These are phyloP conservation scores for Pseudonitzschia multistriata DNA, from an alignment of 108 stramenopile genomes.

Conservation along the genomic window DNA sequence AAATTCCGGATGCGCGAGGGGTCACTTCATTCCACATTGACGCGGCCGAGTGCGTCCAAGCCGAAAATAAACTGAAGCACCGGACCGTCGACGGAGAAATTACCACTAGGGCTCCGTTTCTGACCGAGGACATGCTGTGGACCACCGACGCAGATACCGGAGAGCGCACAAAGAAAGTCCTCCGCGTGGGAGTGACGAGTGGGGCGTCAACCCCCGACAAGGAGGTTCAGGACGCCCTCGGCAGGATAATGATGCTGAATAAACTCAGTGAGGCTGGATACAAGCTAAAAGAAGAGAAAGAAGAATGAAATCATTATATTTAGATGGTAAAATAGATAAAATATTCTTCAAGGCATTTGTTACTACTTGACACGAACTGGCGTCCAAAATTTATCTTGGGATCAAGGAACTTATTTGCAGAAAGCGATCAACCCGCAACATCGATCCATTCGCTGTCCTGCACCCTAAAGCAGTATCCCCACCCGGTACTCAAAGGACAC, in stretches of 20 bases:
- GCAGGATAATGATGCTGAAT: slow-evolving; percentile 83
- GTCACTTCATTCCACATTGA: slow-evolving; percentile 93
- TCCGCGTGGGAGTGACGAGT: slow-evolving; percentile 92
- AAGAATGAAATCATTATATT: background rate
- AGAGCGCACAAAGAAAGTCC: slow-evolving; percentile 51
- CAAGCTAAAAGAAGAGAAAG: background rate
- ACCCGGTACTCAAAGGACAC: background rate
- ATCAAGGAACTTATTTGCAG: too few species aligned
- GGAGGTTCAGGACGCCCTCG: slow-evolving; percentile 82
- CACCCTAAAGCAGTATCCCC: background rate
- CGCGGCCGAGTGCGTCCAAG: slow-evolving; percentile 76
- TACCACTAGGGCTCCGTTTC: slow-evolving; percentile 63
- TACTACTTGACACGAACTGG: too few species aligned
- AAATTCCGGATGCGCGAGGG: slow-evolving; percentile 82
- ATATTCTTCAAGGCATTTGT: too few species aligned
- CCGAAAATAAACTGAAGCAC: slow-evolving; percentile 86
- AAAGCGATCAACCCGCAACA: too few species aligned
- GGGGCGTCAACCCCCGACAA: slow-evolving; percentile 93
- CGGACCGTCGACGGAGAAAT: slow-evolving; percentile 78
- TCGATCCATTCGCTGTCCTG: too few species aligned
- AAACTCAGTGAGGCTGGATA: slow-evolving; percentile 36
- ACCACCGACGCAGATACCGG: slow-evolving; percentile 81
- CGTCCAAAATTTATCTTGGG: too few species aligned
- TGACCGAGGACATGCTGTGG: slow-evolving; percentile 64
- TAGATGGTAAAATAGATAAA: too few species aligned